Percentiles rank a stretch among this genome's conserved stretches.
Conservation (phyloP, 1,284 basidiomycete species). For the Rhodotorula sp. region DNA sequence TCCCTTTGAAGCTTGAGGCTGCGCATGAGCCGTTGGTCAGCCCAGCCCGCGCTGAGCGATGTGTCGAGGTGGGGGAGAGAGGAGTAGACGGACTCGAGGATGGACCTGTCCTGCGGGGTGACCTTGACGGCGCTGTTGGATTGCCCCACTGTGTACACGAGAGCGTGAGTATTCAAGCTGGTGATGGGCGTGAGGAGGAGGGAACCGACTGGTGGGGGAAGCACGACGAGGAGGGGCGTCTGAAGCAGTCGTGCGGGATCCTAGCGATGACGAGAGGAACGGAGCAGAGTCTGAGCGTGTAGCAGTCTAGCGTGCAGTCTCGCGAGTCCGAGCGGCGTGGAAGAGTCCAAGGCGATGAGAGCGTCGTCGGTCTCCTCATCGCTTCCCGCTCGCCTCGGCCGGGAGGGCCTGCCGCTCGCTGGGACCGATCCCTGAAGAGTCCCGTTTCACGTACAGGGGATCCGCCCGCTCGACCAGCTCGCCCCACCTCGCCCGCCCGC, state of each 20-base stretch:
- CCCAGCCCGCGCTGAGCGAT: constrained; percentile 15
- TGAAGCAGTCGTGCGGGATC: neutral
- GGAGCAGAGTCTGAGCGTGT: neutral
- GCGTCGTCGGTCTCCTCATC: too few relatives aligned
- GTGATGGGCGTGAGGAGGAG: neutral
- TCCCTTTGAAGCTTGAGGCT: constrained; percentile 94
- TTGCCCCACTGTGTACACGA: constrained; percentile 23
- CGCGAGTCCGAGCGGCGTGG: too few relatives aligned
- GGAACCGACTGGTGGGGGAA: constrained; percentile 2
- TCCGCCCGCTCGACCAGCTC: too few relatives aligned
- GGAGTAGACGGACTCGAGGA: constrained; percentile 73
- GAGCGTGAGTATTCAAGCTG: neutral
- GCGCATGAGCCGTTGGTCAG: constrained; percentile 38
- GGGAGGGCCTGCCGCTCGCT: too few relatives aligned
- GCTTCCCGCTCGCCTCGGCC: too few relatives aligned
- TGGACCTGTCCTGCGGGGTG: constrained; percentile 87
- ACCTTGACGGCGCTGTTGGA: constrained; percentile 60
- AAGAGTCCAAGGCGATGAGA: too few relatives aligned
- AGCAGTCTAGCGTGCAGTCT: neutral
- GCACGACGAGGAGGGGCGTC: neutral
- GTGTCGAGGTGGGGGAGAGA: neutral
- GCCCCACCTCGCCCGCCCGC: neutral
- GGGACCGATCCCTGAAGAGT: too few relatives aligned
- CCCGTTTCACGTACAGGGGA: too few relatives aligned
- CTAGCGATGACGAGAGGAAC: neutral